Conservation (phyloP, 441 rosid genomes). For the Theobroma grandiflorum region DNA sequence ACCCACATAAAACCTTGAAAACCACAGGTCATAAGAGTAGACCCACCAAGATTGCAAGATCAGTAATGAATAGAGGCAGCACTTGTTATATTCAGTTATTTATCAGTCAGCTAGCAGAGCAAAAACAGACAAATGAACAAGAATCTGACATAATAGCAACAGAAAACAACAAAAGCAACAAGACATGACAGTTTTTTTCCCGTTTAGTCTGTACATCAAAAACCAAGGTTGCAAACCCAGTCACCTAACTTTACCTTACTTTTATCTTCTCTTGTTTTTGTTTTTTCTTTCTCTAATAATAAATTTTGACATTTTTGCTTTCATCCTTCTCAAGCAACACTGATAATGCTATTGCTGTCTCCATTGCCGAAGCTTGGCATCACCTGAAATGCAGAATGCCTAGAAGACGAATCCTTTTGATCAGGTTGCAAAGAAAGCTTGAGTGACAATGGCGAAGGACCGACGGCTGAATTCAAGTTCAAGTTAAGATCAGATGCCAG, state of each 20-base stretch:
- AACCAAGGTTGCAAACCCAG: conserved; percentile 34
- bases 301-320: conserved; percentile 23
- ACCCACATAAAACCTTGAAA: neutral
- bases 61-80: neutral
- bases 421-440: conserved; percentile 53
- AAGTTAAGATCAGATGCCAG: conserved; percentile 51
- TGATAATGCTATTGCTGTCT: conserved; percentile 65
- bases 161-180: conserved; percentile 18
- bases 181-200: conserved; percentile 23
- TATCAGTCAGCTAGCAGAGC: conserved; percentile 17
- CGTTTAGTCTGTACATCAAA: conserved; percentile 50
- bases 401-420: conserved; percentile 48
- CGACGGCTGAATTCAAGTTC: conserved; percentile 38
- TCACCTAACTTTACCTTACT: conserved; percentile 38
- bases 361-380: conserved; percentile 58
- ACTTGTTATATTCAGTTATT: conserved; percentile 41
- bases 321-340: conserved; percentile 61
- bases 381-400: conserved; percentile 55
- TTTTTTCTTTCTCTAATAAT: conserved; percentile 17
- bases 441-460: conserved; percentile 54
- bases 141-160: conserved; percentile 16
- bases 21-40: conserved; percentile 14
- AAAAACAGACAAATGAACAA: conserved; percentile 30
- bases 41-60: conserved; percentile 26
- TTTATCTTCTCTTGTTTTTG: neutral